A percentile compares a stretch with the other conserved stretches of the same genome.
Evolutionary conservation across 257 asterid species (phyloP).

Genomic region (Rubia yunnanensis): DNA sequence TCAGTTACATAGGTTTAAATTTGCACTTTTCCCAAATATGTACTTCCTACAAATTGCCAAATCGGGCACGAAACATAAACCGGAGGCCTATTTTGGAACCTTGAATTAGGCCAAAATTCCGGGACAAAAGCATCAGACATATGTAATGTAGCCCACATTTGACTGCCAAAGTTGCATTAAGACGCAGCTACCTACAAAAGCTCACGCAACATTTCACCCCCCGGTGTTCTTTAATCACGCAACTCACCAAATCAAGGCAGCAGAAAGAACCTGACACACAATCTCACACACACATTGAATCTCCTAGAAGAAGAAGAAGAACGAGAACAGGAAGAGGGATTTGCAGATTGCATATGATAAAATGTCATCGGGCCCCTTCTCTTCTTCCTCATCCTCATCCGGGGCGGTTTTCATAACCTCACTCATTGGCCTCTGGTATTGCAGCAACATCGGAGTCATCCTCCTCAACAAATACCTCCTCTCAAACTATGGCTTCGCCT

Average conservation of each 20-base stretch:
- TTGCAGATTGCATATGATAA: neutral
- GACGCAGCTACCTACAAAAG: neutral
- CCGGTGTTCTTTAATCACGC: neutral
- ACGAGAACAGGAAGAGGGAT: neutral
- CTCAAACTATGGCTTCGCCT: constrained; percentile 70
- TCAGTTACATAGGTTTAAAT: too few relatives aligned
- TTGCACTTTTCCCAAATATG: too few relatives aligned
- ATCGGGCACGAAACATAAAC: neutral
- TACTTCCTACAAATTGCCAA: neutral
- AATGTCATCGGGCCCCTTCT: constrained; percentile 21
- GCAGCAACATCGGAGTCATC: constrained; percentile 81
- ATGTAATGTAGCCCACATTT: constrained; percentile 2
- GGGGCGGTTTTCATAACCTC: constrained; percentile 40
- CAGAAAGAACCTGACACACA: neutral
- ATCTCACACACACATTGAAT: neutral
- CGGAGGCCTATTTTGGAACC: neutral
- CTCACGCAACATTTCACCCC: neutral
- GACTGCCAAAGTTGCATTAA: neutral
- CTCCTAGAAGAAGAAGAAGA: neutral
- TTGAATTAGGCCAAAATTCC: constrained; percentile 1
- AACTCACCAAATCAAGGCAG: neutral
- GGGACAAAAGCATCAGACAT: neutral
- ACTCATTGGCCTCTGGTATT: constrained; percentile 65
- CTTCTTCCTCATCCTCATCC: constrained; percentile 20
- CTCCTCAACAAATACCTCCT: constrained; percentile 85